Base-by-base conservation (phyloP, 805 yeast species). In the Pichia cephalocereana region DNA sequence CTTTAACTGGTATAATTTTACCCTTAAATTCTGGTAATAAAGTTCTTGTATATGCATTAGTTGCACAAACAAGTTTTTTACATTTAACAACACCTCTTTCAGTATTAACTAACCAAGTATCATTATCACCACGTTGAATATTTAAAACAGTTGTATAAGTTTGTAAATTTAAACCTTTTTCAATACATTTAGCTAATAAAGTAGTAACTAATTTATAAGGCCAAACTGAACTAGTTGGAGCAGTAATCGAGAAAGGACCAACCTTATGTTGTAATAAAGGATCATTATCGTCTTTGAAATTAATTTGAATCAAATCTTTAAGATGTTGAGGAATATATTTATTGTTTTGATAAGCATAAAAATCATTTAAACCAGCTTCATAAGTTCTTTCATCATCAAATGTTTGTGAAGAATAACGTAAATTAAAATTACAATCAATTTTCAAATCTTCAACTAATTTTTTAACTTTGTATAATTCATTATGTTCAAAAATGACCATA, bases 201-300 rank as follows among this genome's bases (percentile, higher is more conserved):
- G 62, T 57, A 11, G 63, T 57, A 41, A 71, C 65, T 11, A 75
- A 58, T 51, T 68, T 68, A 57, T 74, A 71, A 10, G 78, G 76
- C 68, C 76, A 73, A 40, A 73, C 54, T 6, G 72, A 64, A 2
- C 71, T 67, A 4, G 77, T 73, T 9, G 75, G 74, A 45, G 66
- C 63, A 6, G 61, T 53, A 27, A 70, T 57, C 14, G 67, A 67
- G 17, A 66, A 63, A 8, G 55, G 51, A 8, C 64, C 58, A 8
- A 52, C 46, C 8, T 53, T 59, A 37, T 55, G 59, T 32, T 70
- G 67, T 6, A 64, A 55, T 10, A 55, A 40, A 6, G 54, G 47
- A 44, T 54, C 52, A 8, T 69, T 67, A 38, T 53, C 56, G 10
- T 64, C 66, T 17, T 67, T 70, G 43, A 55, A 57, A 10, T 58